phyloP scores from a whole-genome alignment of 129 eudicot species.

The Flaveria ramosissima region DNA sequence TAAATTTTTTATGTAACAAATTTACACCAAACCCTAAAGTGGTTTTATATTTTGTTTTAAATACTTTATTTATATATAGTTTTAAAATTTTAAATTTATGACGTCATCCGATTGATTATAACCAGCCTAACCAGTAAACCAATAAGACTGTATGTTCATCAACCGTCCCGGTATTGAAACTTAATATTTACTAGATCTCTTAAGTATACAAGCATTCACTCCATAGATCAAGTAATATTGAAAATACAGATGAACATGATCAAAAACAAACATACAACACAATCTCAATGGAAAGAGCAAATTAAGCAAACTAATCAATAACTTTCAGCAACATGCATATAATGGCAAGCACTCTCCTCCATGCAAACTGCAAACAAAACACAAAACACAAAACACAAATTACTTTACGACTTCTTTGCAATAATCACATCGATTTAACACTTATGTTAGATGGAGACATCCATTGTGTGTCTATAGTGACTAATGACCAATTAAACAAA shows the following conservation, averaged over 20 bases:
- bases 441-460: background rate
- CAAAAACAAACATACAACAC: slow-evolving; percentile 17
- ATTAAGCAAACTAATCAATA: slow-evolving; percentile 22
- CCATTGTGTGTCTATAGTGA: background rate
- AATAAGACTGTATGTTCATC: too few relatives aligned
- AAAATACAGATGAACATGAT: slow-evolving; percentile 13
- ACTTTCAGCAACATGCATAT: slow-evolving; percentile 21
- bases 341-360: slow-evolving; percentile 24
- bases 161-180: too few relatives aligned
- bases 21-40: too few relatives aligned
- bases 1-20: too few relatives aligned
- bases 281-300: slow-evolving; percentile 21
- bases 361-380: slow-evolving; percentile 26
- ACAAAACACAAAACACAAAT: slow-evolving; percentile 19
- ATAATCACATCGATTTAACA: background rate
- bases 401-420: background rate
- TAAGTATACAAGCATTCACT: slow-evolving; percentile 16
- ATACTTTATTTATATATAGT: too few relatives aligned
- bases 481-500: background rate
- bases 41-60: too few relatives aligned
- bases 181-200: too few relatives aligned
- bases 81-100: too few relatives aligned
- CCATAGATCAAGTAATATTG: background rate
- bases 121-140: too few relatives aligned
- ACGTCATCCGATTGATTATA: too few relatives aligned